Conservation (phyloP, 2,329 filamentous ascomycete genomes). For the Fonsecaea monophora region DNA sequence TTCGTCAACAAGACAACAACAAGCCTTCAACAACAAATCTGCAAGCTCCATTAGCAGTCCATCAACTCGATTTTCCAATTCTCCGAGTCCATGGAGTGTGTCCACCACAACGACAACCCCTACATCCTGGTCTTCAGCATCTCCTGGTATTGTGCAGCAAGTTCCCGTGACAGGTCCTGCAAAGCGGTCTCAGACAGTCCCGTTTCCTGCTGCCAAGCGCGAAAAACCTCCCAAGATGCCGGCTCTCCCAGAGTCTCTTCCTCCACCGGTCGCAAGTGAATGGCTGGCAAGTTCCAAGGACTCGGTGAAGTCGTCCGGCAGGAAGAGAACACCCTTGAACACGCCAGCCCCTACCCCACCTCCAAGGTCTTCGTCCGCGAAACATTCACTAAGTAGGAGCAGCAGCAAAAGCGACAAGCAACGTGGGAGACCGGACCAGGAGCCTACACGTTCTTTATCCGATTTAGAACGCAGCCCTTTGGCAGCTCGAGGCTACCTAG, state of each 20-base stretch:
- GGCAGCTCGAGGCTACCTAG: constrained; percentile 37
- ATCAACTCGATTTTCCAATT: constrained; percentile 38
- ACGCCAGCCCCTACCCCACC: constrained; percentile 40
- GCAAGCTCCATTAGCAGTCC: constrained; percentile 39
- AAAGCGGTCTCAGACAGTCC: constrained; percentile 35
- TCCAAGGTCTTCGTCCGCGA: constrained; percentile 39
- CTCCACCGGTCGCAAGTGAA: background rate
- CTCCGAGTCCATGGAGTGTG: constrained; percentile 40
- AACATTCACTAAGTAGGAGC: constrained; percentile 33
- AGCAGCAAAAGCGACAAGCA: constrained; percentile 33
- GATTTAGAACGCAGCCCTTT: constrained; percentile 25
- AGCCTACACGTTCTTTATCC: constrained; percentile 20
- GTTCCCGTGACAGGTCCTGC: constrained; percentile 31
- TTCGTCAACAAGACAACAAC: constrained; percentile 21
- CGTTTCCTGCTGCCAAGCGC: constrained; percentile 28
- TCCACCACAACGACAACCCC: constrained; percentile 52
- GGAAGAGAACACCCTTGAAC: constrained; percentile 43
- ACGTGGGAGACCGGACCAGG: constrained; percentile 6
- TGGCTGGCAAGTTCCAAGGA: constrained; percentile 29
- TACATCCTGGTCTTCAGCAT: constrained; percentile 58
- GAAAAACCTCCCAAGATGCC: constrained; percentile 36
- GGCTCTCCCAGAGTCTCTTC: constrained; percentile 23
- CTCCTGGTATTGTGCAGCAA: constrained; percentile 54
- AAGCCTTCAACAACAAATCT: constrained; percentile 32
- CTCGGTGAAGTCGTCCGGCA: constrained; percentile 43